Evolutionary conservation across 1,284 basidiomycete genomes (phyloP).

Genomic region (Leccinum subrobustum): DNA sequence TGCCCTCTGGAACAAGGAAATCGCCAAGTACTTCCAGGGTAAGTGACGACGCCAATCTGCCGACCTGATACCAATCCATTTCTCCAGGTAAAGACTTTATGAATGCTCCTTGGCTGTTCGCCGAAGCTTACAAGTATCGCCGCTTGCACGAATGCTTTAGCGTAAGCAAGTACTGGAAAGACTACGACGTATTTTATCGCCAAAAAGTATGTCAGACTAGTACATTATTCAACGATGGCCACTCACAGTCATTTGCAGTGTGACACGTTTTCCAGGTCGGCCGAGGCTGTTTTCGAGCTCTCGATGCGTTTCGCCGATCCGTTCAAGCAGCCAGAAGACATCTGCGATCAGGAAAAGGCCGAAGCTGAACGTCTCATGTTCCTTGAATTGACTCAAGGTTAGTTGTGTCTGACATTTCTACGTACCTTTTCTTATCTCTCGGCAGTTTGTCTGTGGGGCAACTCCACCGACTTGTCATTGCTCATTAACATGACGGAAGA

Average conservation of each 20-base stretch:
- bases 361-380: conserved; percentile 91
- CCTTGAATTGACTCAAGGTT: conserved; percentile 88
- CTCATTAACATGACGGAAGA: conserved; percentile 99
- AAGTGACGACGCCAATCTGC: conserved; percentile 10
- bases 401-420: conserved; percentile 9
- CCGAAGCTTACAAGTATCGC: conserved; percentile 98
- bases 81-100: conserved; percentile 86
- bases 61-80: background rate
- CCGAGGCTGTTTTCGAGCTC: conserved; percentile 92
- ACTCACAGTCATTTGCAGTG: conserved; percentile 50
- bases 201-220: conserved; percentile 62
- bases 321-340: conserved; percentile 60
- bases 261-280: conserved; percentile 93
- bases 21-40: conserved; percentile 92
- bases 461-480: conserved; percentile 94
- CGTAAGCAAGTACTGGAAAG: conserved; percentile 87
- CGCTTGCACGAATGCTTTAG: conserved; percentile 95
- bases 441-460: conserved; percentile 90
- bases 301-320: conserved; percentile 91
- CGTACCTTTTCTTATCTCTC: background rate
- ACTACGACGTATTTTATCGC: conserved; percentile 90
- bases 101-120: conserved; percentile 95
- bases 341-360: conserved; percentile 56
- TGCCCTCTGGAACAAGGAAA: conserved; percentile 96
- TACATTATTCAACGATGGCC: background rate